Evolutionary conservation across 2,329 filamentous ascomycete species (phyloP).

Genomic region (Neoscytalidium dimidiatum): DNA sequence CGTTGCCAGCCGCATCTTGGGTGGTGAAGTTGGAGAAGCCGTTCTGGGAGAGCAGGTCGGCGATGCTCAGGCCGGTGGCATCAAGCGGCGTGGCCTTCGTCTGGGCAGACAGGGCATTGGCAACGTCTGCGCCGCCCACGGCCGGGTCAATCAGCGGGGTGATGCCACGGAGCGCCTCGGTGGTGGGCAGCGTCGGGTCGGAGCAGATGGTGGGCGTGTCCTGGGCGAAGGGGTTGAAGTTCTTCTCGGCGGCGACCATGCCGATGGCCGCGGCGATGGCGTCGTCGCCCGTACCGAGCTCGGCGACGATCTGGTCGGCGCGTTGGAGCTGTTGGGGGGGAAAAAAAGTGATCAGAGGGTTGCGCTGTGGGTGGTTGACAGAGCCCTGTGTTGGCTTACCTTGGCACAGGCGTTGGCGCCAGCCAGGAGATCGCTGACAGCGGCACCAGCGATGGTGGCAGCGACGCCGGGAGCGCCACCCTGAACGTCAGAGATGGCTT

Average conservation of each 20-base stretch:
- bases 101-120: slow-evolving; percentile 61
- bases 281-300: slow-evolving; percentile 61
- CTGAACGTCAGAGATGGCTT: slow-evolving; percentile 55
- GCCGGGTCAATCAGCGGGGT: slow-evolving; percentile 68
- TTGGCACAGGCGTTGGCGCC: slow-evolving; percentile 68
- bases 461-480: slow-evolving; percentile 62
- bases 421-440: slow-evolving; percentile 64
- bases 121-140: slow-evolving; percentile 57
- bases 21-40: slow-evolving; percentile 65
- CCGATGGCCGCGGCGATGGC: slow-evolving; percentile 64
- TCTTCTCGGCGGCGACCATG: slow-evolving; percentile 69
- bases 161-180: slow-evolving; percentile 63
- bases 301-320: slow-evolving; percentile 64
- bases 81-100: slow-evolving; percentile 58
- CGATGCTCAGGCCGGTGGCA: slow-evolving; percentile 64
- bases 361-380: not conserved
- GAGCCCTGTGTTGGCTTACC: slow-evolving; percentile 38
- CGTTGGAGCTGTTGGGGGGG: slow-evolving; percentile 56
- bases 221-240: slow-evolving; percentile 69
- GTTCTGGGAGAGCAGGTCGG: slow-evolving; percentile 62
- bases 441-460: slow-evolving; percentile 62
- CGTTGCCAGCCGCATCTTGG: slow-evolving; percentile 22
- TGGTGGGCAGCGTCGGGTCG: slow-evolving; percentile 63
- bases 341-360: slow-evolving; percentile 29
- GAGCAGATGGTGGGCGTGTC: slow-evolving; percentile 64